Evolutionary conservation across 192 early-diverging fungal genomes (phyloP).

Genomic region (Backusella psychrophila): DNA sequence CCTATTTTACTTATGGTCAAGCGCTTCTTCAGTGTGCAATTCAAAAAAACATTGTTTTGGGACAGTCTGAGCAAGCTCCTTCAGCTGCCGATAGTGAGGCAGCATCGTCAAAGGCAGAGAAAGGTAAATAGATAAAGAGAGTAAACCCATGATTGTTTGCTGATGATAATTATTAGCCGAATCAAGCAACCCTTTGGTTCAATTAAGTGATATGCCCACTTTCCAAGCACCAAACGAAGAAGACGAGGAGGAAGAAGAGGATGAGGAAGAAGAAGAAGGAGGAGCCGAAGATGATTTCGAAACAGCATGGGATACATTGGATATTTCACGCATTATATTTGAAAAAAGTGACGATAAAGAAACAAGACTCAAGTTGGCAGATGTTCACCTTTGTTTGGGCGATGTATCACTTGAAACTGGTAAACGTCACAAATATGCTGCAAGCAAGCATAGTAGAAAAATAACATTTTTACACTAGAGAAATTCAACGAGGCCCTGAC

Average conservation of each 20-base stretch:
- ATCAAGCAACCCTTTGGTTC: constrained; percentile 47
- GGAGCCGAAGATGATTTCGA: constrained; percentile 61
- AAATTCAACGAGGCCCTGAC: constrained; percentile 67
- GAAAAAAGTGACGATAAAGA: constrained; percentile 48
- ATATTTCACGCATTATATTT: constrained; percentile 81
- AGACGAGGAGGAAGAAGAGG: constrained; percentile 44
- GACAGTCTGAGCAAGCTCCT: constrained; percentile 39
- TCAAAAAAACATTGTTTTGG: constrained; percentile 72
- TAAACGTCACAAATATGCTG: constrained; percentile 16
- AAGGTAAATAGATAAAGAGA: constrained; percentile 2
- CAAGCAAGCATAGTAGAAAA: background rate
- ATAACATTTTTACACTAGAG: constrained; percentile 29
- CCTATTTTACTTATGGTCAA: constrained; percentile 70
- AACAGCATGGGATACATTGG: constrained; percentile 83
- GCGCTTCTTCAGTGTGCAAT: constrained; percentile 74
- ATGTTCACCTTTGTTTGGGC: constrained; percentile 74
- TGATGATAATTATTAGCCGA: background rate
- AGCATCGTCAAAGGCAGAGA: constrained; percentile 22
- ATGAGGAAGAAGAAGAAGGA: constrained; percentile 36
- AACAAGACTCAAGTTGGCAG: constrained; percentile 54
- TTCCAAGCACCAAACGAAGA: constrained; percentile 46
- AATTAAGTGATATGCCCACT: constrained; percentile 67
- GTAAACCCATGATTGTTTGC: too few relatives aligned
- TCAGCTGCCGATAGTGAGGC: constrained; percentile 38
- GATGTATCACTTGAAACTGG: constrained; percentile 88